A percentile compares a stretch with the other conserved stretches of the same genome.
Evolutionary conservation across 805 yeast genomes (phyloP).

Genomic region (Sungouiozyma intestinalis): DNA sequence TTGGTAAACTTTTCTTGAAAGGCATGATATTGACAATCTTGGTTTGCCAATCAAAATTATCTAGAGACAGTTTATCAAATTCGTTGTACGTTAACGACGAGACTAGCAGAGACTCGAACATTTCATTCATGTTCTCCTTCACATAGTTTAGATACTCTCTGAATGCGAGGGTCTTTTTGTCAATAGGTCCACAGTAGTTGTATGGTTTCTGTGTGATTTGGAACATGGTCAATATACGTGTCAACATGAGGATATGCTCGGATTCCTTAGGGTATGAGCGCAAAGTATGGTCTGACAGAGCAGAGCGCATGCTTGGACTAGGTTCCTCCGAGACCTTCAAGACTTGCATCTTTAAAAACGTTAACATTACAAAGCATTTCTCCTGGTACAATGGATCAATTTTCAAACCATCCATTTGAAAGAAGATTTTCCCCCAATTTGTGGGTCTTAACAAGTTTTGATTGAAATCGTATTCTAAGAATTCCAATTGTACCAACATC

Average conservation of each 20-base stretch:
- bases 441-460: conserved; percentile 32
- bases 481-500: conserved; percentile 40
- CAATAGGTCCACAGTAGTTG: conserved; percentile 60
- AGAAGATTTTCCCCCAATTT: conserved; percentile 35
- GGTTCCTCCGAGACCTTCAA: conserved; percentile 29
- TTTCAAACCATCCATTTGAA: conserved; percentile 20
- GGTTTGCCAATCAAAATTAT: conserved; percentile 46
- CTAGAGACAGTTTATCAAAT: conserved; percentile 40
- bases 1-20: conserved; percentile 45
- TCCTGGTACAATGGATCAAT: conserved; percentile 27
- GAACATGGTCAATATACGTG: conserved; percentile 40
- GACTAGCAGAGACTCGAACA: conserved; percentile 42
- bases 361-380: conserved; percentile 37
- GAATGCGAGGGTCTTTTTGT: conserved; percentile 53
- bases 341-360: conserved; percentile 37
- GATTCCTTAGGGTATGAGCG: conserved; percentile 33
- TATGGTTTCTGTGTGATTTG: conserved; percentile 40
- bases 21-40: conserved; percentile 48
- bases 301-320: conserved; percentile 22
- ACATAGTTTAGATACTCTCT: conserved; percentile 53
- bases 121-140: conserved; percentile 39
- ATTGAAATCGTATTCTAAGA: conserved; percentile 32
- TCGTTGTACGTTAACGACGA: conserved; percentile 47
- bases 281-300: conserved; percentile 30
- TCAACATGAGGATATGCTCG: conserved; percentile 32